phyloP scores from a whole-genome alignment of 495 filamentous ascomycete genomes.

The Aspergillus sparsus region DNA sequence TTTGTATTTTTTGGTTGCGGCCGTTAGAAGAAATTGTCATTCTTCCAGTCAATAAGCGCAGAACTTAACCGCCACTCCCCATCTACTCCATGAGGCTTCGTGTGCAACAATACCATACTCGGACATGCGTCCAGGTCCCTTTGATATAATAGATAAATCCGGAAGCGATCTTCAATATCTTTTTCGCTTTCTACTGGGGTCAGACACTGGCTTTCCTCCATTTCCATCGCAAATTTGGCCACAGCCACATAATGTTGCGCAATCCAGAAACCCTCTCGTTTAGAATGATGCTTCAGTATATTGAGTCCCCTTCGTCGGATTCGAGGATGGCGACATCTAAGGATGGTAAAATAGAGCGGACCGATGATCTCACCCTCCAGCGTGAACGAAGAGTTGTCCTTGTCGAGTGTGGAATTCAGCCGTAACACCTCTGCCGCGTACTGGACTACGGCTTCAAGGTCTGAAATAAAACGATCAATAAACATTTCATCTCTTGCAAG shows the following conservation, averaged over 20 bases:
- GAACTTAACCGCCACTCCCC: not conserved
- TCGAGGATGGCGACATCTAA: constrained; percentile 14
- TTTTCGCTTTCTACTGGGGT: constrained; percentile 4
- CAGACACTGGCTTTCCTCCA: constrained; percentile 17
- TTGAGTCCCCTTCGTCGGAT: constrained; percentile 18
- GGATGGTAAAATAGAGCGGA: constrained; percentile 13
- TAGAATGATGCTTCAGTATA: constrained; percentile 7
- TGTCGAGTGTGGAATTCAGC: not conserved
- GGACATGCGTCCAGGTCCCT: not conserved
- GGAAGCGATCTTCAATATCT: constrained; percentile 1
- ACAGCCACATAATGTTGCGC: constrained; percentile 2
- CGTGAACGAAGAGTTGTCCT: constrained; percentile 5
- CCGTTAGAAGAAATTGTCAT: too few species aligned
- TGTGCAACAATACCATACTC: not conserved
- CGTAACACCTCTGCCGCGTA: constrained; percentile 14
- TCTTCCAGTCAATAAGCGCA: too few species aligned
- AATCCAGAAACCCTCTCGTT: constrained; percentile 21
- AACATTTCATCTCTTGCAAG: constrained; percentile 4
- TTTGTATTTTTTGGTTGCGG: too few species aligned
- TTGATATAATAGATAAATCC: constrained; percentile 15
- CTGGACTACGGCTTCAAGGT: constrained; percentile 11
- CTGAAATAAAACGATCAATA: constrained; percentile 6
- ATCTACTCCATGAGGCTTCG: constrained; percentile 16
- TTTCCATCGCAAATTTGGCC: constrained; percentile 11
- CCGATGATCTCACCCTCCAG: constrained; percentile 23